A percentile compares a stretch with the other conserved stretches of the same genome.
These are phyloP conservation scores for Citrus medica DNA, from an alignment of 345 rosid species.

Conservation along the genomic window DNA sequence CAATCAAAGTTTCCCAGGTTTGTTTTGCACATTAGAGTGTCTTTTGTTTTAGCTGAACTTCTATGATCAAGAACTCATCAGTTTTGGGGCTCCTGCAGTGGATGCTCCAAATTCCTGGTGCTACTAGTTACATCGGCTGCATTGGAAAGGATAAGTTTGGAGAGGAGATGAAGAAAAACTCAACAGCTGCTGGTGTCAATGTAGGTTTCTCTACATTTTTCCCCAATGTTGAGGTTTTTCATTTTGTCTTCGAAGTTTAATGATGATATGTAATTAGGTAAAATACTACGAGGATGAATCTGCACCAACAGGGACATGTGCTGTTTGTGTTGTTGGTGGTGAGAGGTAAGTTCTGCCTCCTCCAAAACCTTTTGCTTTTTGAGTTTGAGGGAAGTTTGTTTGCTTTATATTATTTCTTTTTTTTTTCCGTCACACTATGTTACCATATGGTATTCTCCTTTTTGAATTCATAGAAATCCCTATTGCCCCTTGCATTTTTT, in stretches of 20 bases:
- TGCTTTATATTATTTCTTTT: neutral
- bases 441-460: neutral
- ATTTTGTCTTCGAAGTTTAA: neutral
- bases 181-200: constrained; percentile 68
- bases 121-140: constrained; percentile 84
- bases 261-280: constrained; percentile 39
- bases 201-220: constrained; percentile 31
- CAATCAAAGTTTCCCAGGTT: constrained; percentile 93
- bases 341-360: constrained; percentile 59
- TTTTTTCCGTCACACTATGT: neutral
- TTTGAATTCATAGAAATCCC: neutral
- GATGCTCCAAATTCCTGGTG: constrained; percentile 94
- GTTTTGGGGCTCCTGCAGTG: constrained; percentile 43
- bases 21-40: neutral
- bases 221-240: neutral
- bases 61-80: neutral
- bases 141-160: constrained; percentile 94
- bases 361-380: neutral
- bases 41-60: neutral
- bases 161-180: constrained; percentile 89
- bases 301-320: constrained; percentile 89
- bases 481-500: neutral
- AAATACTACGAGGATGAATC: constrained; percentile 83
- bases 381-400: neutral
- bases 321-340: constrained; percentile 94